Base-by-base conservation (phyloP, 179 eudicot species). In the Drosera spatulata region DNA sequence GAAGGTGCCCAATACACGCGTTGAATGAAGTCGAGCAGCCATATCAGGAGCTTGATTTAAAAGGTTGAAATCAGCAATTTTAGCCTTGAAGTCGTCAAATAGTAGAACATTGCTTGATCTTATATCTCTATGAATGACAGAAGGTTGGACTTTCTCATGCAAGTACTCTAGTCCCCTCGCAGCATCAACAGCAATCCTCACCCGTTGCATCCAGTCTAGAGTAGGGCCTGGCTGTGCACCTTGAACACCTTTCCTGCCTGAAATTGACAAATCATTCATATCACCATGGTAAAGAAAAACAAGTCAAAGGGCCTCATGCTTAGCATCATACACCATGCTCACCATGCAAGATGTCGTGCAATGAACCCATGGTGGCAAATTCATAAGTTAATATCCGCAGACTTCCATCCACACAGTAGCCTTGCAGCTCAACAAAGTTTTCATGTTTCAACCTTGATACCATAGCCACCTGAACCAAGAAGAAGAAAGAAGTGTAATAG, bases 261-360 rank as follows among this genome's bases (percentile, higher is more conserved):
- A 39, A 55, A 46, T 12, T 39, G n/a, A 10, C 10, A 50, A 50
- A 50, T 10, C 49, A 45, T 45, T 22, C 33, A 22, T 1, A 22
- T 22, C 33, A 22, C 33, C 33, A 22, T 22, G 33, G 33, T 22
- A 22, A 22, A 22, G 33, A 22, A 22, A 22, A 22, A 22, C 0
- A 22, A 22, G 33, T 22, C 33, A 22, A 22, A 22, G 33, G 33
- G 33, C 33, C 33, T 22, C 33, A 22, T 22, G 33, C 1, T 22
- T 22, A 50, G 10, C 2, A 50, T 10, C 12, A 50, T 50, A 10
- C 53, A 50, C 10, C 13, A 10, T 47, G 52, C 48, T 50, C 69
- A 78, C 82, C 82, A 58, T 78, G 82, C 67, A 78, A 63, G 43
- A 78, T 72, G 47, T 78, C 79, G 58, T 78, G 82, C 66, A 78